Percentiles rank a stretch among this genome's conserved stretches.
Evolutionary conservation across 768 basidiomycete genomes (phyloP).

Genomic region (Daedaleopsis nitida): DNA sequence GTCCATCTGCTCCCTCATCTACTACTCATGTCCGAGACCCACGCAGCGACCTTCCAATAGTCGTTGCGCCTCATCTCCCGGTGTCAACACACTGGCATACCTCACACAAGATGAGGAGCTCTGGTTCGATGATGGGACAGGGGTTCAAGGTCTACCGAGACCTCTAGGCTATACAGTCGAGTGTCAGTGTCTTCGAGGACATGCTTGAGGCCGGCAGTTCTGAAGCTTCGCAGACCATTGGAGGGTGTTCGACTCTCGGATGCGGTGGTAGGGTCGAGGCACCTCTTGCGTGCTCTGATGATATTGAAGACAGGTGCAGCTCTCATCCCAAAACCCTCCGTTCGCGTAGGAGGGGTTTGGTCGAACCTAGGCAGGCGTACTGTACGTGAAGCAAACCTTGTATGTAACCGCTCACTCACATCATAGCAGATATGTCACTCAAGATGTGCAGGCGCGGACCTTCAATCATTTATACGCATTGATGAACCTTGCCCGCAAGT

Average conservation of each 20-base stretch:
- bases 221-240: background rate
- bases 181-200: conserved; percentile 13
- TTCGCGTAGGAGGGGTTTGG: too few relatives aligned
- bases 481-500: background rate
- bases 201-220: conserved; percentile 5
- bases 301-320: background rate
- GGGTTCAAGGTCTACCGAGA: conserved; percentile 13
- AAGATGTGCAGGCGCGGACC: background rate
- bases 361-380: background rate
- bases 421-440: too few relatives aligned
- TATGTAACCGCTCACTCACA: background rate
- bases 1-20: too few relatives aligned
- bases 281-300: conserved; percentile 5
- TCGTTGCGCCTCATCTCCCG: too few relatives aligned
- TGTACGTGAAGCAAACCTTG: background rate
- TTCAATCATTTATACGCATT: background rate
- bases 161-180: conserved; percentile 11
- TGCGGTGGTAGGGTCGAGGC: background rate
- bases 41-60: too few relatives aligned
- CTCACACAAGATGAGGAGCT: conserved; percentile 2
- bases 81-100: background rate
- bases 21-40: too few relatives aligned
- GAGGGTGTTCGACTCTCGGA: conserved; percentile 13
- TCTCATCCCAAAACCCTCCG: too few relatives aligned
- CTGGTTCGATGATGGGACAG: conserved; percentile 20